Percentiles rank a stretch among this genome's conserved stretches.
Conservation (phyloP, 2,329 filamentous ascomycete species). For the Fusarium coicis region DNA sequence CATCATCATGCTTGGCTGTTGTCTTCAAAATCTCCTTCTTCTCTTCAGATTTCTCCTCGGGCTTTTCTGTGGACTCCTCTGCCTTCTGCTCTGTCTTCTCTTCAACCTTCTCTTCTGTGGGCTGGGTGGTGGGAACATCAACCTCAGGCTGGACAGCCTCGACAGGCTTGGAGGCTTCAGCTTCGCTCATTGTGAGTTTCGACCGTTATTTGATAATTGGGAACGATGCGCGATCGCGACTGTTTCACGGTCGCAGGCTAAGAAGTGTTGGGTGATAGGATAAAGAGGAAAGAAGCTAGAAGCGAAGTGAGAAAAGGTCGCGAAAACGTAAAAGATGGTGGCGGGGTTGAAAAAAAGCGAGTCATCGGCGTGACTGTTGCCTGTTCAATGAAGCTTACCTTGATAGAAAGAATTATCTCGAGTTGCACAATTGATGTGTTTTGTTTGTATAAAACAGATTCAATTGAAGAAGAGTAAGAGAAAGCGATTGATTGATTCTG, state of each 20-base stretch:
- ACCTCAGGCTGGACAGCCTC: slow-evolving; percentile 50
- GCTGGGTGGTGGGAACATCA: slow-evolving; percentile 43
- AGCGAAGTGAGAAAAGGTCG: slow-evolving; percentile 36
- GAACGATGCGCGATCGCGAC: slow-evolving; percentile 19
- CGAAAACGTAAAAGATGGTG: slow-evolving; percentile 42
- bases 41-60: slow-evolving; percentile 37
- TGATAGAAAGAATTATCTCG: background rate
- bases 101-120: slow-evolving; percentile 44
- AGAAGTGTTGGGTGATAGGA: background rate
- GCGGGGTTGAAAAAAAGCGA: slow-evolving; percentile 43
- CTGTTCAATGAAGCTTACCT: slow-evolving; percentile 24
- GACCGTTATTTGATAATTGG: slow-evolving; percentile 4
- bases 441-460: background rate
- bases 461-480: slow-evolving; percentile 11
- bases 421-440: background rate
- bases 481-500: slow-evolving; percentile 40
- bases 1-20: slow-evolving; percentile 52
- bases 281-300: slow-evolving; percentile 18
- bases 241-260: slow-evolving; percentile 8
- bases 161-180: slow-evolving; percentile 52
- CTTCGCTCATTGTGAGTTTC: slow-evolving; percentile 52
- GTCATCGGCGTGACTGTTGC: slow-evolving; percentile 37
- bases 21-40: slow-evolving; percentile 57
- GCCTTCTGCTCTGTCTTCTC: slow-evolving; percentile 39
- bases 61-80: slow-evolving; percentile 45